These are phyloP conservation scores for Aspergillus alliaceus DNA, from an alignment of 2,329 filamentous ascomycete genomes.

Conservation along the genomic window DNA sequence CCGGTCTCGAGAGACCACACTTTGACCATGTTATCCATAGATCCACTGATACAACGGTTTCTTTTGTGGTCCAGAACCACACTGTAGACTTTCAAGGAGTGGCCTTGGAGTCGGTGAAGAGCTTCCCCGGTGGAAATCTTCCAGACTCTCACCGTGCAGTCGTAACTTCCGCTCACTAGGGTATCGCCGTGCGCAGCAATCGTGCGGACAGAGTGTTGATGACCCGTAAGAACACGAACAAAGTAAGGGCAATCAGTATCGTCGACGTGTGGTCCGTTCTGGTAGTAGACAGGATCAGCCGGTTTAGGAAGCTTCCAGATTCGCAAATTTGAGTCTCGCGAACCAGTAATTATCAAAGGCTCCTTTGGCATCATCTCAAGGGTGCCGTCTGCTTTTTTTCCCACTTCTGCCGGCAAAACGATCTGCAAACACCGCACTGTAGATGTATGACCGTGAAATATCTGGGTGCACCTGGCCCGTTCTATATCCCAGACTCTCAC, in stretches of 20 bases:
- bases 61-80: conserved; percentile 90
- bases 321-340: conserved; percentile 86
- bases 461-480: conserved; percentile 85
- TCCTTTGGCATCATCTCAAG: conserved; percentile 89
- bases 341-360: conserved; percentile 95
- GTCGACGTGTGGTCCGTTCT: conserved; percentile 70
- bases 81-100: conserved; percentile 92
- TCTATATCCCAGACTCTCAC: conserved; percentile 99
- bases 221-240: conserved; percentile 79
- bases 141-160: conserved; percentile 94
- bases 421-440: conserved; percentile 96
- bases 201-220: conserved; percentile 90
- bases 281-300: conserved; percentile 74
- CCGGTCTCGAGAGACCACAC: conserved; percentile 94
- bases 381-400: conserved; percentile 68
- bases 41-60: conserved; percentile 94
- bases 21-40: conserved; percentile 97
- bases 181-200: conserved; percentile 95
- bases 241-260: conserved; percentile 90
- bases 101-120: conserved; percentile 79
- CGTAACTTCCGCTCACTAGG: conserved; percentile 95
- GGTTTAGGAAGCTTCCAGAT: conserved; percentile 91
- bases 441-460: conserved; percentile 96
- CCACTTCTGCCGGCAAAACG: conserved; percentile 78
- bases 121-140: conserved; percentile 93